Percentiles rank a stretch among this genome's conserved stretches.
Conservation (phyloP, 73 alveolate species). For the Tetrahymena borealis region DNA sequence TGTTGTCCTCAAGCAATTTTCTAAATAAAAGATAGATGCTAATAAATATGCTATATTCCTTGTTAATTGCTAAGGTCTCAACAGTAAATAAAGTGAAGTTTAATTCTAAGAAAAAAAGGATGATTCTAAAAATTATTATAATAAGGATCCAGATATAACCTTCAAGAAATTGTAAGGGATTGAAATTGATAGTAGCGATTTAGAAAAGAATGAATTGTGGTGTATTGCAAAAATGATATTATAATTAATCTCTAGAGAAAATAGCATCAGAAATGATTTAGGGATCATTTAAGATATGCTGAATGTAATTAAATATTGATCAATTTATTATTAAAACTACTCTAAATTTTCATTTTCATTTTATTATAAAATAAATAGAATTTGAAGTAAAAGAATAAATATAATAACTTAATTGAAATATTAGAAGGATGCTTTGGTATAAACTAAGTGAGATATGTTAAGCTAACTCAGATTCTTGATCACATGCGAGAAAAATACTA, state of each 20-base stretch:
- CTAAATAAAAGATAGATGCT: neutral
- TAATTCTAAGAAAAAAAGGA: neutral
- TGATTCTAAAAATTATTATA: neutral
- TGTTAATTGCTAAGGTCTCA: neutral
- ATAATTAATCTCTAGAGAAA: neutral
- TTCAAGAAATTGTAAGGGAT: neutral
- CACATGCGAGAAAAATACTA: neutral
- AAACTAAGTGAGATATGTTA: neutral
- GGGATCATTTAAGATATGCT: neutral
- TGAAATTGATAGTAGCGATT: neutral
- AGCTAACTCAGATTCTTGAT: neutral
- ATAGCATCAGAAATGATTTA: neutral
- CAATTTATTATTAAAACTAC: too few relatives aligned
- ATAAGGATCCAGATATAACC: neutral
- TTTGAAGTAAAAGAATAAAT: neutral
- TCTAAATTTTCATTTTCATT: neutral
- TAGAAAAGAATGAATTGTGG: neutral
- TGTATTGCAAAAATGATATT: neutral
- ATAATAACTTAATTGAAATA: neutral
- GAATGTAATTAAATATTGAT: too few relatives aligned
- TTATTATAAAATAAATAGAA: neutral
- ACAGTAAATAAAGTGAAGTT: neutral
- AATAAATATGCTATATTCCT: neutral
- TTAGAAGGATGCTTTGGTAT: neutral
- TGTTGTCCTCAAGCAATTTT: neutral